Base-by-base conservation (phyloP, 2,329 filamentous ascomycete species). In the Epicoccum nigrum region DNA sequence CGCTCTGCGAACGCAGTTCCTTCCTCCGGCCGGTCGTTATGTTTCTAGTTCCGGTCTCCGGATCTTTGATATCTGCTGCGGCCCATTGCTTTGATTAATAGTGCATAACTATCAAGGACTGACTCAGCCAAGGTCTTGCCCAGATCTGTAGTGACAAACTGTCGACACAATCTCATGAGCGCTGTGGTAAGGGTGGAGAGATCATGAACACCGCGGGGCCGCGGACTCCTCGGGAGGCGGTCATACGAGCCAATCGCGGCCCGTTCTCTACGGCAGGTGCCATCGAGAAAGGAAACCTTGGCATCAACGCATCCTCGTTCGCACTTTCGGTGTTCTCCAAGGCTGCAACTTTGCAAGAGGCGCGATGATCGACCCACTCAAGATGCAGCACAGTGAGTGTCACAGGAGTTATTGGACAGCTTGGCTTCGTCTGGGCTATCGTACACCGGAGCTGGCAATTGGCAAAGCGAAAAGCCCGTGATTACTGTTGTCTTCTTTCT, bases 241-340 rank as follows among this genome's bases (percentile, higher is more conserved):
- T 1, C 1, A 7, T 1, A 15, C n/a, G 3, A 40, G 12, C 45
- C 45, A 47, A 47, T 47, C 45, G 40, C 4, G 34, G 4, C 13
- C 12, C 13, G 4, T 12, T 34, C 6, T 13, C 13, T 17, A 17
- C 7, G n/a, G 6, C 3, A n/a, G n/a, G n/a, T n/a, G n/a, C n/a
- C 9, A 31, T 1, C 28, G 11, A 11, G 20, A 16, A 34, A 3
- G 23, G 23, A 25, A 25, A 13, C 12, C 16, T 28, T 27, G 15
- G 21, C 15, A 23, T 37, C 34, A 7, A 9, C 4, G 12, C 6
- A 25, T n/a, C 7, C 1, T 25, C n/a, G 4, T 35, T 8, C 45
- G 45, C 34, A 41, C 45, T 33, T 47, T 47, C 45, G 45, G 45
- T 17, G 8, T 25, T 20, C 35, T 17, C 8, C 9, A 38, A 31